Evolutionary conservation across 2,329 filamentous ascomycete species (phyloP), one percentile per base, ranked within the genome.

Genomic region (Nannizziopsis arthrosporioides): DNA sequence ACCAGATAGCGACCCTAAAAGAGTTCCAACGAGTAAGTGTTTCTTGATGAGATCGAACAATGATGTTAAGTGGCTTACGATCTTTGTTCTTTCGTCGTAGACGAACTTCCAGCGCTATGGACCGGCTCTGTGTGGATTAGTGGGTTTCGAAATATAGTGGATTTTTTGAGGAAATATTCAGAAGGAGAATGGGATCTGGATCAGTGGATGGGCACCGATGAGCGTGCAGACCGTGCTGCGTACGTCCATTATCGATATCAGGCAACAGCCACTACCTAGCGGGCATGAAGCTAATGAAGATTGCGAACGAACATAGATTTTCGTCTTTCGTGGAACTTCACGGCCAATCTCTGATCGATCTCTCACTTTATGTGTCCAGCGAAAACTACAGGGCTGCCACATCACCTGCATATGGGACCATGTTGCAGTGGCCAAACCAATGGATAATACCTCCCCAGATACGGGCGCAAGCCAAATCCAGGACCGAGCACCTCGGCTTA

Each of bases 291-390:
- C 37, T 9, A 19, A 40, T 10, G 15, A 11, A 19, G 36, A n/a
- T 3, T 15, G 17, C 32, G 36, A n/a, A 37, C 12, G 31, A 39
- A 30, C 45, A 34, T 53, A 65, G 65, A 17, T 68, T 67, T 66
- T 72, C 77, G 32, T 77, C 85, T 53, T 89, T 89, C 65, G 70
- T 95, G 56, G 73, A 81, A 61, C 77, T 81, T 19, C 80, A 82
- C 50, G 85, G 83, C n/a, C 79, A 81, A 43, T 79, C 83, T 30
- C 77, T 96, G 51, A 65, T 95, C 57, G 85, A 93, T 57, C 80
- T 95, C 49, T 89, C 82, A 44, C 81, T 96, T 57, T 96, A 93
- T 65, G 84, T 92, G 54, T 92, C 88, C 30, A 85, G 83, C 49
- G 80, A 87, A 54, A 95, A 96, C 70, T 98, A 92, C 76, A 74